phyloP scores from a whole-genome alignment of 2,329 filamentous ascomycete species.

The Botrytis hyacinthi region DNA sequence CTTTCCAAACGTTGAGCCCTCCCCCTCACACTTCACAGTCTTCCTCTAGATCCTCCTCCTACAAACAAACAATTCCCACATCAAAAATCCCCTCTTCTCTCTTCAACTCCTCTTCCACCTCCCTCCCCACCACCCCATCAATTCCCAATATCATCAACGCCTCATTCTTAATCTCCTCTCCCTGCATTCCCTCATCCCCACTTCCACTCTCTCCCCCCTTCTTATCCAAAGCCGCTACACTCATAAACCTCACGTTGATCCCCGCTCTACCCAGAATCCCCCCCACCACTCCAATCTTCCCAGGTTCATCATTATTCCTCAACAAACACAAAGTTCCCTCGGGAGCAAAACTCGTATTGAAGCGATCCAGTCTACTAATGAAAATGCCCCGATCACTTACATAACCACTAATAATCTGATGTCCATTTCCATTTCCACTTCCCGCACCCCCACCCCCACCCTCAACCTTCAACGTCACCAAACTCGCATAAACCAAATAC shows the following conservation, averaged over 20 bases:
- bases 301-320: conserved; percentile 77
- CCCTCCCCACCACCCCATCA: conserved; percentile 59
- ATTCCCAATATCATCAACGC: conserved; percentile 81
- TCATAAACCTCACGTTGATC: conserved; percentile 81
- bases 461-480: conserved; percentile 62
- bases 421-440: conserved; percentile 39
- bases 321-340: conserved; percentile 74
- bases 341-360: conserved; percentile 70
- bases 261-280: conserved; percentile 65
- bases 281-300: conserved; percentile 80
- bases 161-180: conserved; percentile 51
- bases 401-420: conserved; percentile 60
- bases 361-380: conserved; percentile 71
- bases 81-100: conserved; percentile 54
- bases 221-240: conserved; percentile 55
- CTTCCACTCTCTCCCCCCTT: conserved; percentile 20
- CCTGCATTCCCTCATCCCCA: conserved; percentile 35
- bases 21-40: too few relatives aligned
- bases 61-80: conserved; percentile 50
- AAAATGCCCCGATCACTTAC: conserved; percentile 62
- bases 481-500: conserved; percentile 64
- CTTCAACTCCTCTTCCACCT: conserved; percentile 51
- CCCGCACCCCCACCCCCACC: neutral
- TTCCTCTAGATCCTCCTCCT: too few relatives aligned
- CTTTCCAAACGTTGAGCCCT: too few relatives aligned